phyloP scores from a whole-genome alignment of 2,329 filamentous ascomycete species.

The Elsinoe arachidis region DNA sequence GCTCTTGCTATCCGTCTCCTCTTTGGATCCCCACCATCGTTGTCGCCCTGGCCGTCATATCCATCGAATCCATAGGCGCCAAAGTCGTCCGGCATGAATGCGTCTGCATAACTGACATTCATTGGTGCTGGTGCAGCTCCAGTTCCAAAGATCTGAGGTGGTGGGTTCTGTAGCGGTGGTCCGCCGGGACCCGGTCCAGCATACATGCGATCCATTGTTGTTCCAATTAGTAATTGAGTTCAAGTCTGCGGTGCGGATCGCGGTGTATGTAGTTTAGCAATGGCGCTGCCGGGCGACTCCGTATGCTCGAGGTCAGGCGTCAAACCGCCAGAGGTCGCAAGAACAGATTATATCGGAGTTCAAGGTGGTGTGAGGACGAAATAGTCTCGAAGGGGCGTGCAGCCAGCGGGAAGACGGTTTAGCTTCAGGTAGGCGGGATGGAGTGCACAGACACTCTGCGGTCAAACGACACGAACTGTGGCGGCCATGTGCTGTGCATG shows the following conservation, averaged over 20 bases:
- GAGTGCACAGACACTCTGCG: background rate
- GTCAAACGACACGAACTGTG: background rate
- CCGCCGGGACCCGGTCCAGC: background rate
- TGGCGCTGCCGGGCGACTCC: background rate
- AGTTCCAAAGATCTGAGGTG: conserved; percentile 13
- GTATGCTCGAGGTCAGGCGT: background rate
- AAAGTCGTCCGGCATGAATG: conserved; percentile 17
- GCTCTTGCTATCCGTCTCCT: conserved; percentile 80
- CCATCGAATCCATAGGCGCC: conserved; percentile 20
- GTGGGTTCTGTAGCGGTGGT: conserved; percentile 13
- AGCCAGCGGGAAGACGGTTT: background rate
- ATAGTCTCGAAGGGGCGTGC: background rate
- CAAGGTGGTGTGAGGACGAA: background rate
- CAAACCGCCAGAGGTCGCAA: background rate
- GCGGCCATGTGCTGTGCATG: conserved; percentile 2
- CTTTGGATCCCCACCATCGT: conserved; percentile 58
- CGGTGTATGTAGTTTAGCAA: background rate
- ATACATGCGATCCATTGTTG: conserved; percentile 10
- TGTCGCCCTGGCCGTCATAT: conserved; percentile 21
- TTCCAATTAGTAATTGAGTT: background rate
- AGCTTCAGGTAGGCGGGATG: conserved; percentile 1
- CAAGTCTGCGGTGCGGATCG: background rate
- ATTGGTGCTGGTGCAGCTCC: conserved; percentile 8
- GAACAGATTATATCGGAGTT: background rate
- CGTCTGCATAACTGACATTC: conserved; percentile 14